phyloP scores from a whole-genome alignment of 805 yeast genomes.

The Ogataea neopini region DNA sequence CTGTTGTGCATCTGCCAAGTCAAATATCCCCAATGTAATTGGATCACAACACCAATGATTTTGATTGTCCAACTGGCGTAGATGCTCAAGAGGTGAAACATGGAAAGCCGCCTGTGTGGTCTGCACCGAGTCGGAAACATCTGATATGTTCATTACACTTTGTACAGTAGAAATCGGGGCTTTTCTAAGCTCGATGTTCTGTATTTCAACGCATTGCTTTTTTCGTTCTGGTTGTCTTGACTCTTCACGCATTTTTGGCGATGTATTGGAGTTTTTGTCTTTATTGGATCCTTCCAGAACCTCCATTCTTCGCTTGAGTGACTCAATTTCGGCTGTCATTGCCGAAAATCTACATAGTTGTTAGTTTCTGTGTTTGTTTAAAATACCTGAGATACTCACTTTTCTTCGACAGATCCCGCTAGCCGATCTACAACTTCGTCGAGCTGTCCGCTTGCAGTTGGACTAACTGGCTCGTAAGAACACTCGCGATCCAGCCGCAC shows the following conservation, averaged over 20 bases:
- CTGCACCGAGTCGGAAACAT: not conserved
- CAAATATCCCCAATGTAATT: conserved; percentile 11
- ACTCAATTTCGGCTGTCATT: not conserved
- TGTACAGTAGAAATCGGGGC: conserved; percentile 22
- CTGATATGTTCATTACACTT: conserved; percentile 13
- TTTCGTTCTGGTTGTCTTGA: not conserved
- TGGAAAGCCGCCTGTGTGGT: not conserved
- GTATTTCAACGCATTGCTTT: conserved; percentile 13
- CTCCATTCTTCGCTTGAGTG: not conserved
- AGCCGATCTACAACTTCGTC: not conserved
- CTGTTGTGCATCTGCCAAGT: conserved; percentile 15
- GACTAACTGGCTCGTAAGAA: conserved; percentile 2
- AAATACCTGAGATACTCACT: no score
- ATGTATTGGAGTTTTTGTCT: no score
- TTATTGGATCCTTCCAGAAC: not conserved
- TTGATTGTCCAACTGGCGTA: conserved; percentile 9
- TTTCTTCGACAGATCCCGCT: not conserved
- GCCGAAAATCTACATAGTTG: not conserved
- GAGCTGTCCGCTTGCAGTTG: not conserved
- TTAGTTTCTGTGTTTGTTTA: not conserved
- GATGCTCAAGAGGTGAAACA: conserved; percentile 12
- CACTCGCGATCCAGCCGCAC: conserved; percentile 9
- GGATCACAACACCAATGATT: conserved; percentile 20
- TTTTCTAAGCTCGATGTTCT: conserved; percentile 13
- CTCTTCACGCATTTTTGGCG: not conserved